Evolutionary conservation across 768 basidiomycete genomes (phyloP).

Genomic region (Tubosaeta brunneosetosa): DNA sequence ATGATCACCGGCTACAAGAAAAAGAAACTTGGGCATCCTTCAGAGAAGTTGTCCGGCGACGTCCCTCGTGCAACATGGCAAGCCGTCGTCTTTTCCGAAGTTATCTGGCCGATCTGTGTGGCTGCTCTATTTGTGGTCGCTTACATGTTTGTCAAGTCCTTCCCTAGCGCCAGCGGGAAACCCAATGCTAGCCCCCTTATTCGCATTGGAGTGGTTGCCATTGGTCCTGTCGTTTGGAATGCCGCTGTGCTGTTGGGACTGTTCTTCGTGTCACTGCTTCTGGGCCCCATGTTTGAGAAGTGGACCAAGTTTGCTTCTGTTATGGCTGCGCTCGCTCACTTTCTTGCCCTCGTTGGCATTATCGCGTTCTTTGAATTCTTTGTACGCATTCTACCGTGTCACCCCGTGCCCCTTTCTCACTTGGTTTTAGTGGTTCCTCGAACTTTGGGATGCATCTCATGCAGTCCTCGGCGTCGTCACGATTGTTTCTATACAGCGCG

Average conservation of each 20-base stretch:
- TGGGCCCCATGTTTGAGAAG: conserved; percentile 83
- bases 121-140: conserved; percentile 77
- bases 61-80: conserved; percentile 88
- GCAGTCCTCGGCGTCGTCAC: conserved; percentile 91
- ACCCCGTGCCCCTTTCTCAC: conserved; percentile 29
- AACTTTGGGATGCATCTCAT: conserved; percentile 95
- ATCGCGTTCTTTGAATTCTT: conserved; percentile 95
- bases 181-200: conserved; percentile 79
- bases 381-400: conserved; percentile 45
- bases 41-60: conserved; percentile 94
- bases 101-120: conserved; percentile 73
- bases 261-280: conserved; percentile 89
- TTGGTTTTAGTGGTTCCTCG: conserved; percentile 79
- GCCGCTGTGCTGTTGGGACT: conserved; percentile 77
- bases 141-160: conserved; percentile 92
- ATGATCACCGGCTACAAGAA: conserved; percentile 99
- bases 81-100: conserved; percentile 77
- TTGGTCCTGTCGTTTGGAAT: conserved; percentile 96
- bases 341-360: conserved; percentile 73
- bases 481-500: conserved; percentile 85
- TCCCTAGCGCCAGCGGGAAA: conserved; percentile 61
- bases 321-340: conserved; percentile 90
- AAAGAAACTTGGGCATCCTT: conserved; percentile 96
- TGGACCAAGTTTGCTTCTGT: conserved; percentile 87
- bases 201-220: conserved; percentile 80